Conservation (phyloP, 768 basidiomycete species). For the Gloeostereum incarnatum region DNA sequence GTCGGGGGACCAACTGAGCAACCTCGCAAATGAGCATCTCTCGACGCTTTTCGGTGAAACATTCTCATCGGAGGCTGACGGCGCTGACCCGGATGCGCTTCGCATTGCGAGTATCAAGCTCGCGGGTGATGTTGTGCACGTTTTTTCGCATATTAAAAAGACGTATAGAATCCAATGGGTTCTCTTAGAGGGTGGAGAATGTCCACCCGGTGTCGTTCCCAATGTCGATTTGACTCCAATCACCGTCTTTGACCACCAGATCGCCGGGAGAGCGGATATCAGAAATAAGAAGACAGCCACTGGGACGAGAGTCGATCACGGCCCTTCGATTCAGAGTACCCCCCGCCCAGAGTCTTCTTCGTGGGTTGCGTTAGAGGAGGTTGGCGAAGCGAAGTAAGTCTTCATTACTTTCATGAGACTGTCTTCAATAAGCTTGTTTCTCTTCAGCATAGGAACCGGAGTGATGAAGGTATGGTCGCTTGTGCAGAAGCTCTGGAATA, state of each 20-base stretch:
- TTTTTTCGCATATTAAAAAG: conserved; percentile 88
- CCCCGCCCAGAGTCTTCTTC: too few relatives aligned
- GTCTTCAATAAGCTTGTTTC: not conserved
- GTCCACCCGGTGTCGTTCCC: conserved; percentile 23
- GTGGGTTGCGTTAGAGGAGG: conserved; percentile 51
- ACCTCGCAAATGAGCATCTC: conserved; percentile 25
- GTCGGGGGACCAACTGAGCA: conserved; percentile 19
- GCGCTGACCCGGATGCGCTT: conserved; percentile 7
- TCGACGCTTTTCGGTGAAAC: conserved; percentile 26
- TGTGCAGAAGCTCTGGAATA: conserved; percentile 41
- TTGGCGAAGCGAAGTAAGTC: conserved; percentile 54
- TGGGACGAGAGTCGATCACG: conserved; percentile 2
- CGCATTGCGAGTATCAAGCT: conserved; percentile 36
- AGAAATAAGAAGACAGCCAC: not conserved
- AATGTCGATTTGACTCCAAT: too few relatives aligned
- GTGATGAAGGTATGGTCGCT: conserved; percentile 67
- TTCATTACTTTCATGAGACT: not conserved
- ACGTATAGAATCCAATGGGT: conserved; percentile 76
- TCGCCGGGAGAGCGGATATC: conserved; percentile 2
- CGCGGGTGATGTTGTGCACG: conserved; percentile 62
- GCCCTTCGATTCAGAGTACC: not conserved
- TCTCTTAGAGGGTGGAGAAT: conserved; percentile 45
- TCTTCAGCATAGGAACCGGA: conserved; percentile 60
- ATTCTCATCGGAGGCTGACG: conserved; percentile 10
- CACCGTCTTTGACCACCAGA: conserved; percentile 12